Evolutionary conservation across 805 yeast species (phyloP).

Genomic region (Priceomyces haplophilus): DNA sequence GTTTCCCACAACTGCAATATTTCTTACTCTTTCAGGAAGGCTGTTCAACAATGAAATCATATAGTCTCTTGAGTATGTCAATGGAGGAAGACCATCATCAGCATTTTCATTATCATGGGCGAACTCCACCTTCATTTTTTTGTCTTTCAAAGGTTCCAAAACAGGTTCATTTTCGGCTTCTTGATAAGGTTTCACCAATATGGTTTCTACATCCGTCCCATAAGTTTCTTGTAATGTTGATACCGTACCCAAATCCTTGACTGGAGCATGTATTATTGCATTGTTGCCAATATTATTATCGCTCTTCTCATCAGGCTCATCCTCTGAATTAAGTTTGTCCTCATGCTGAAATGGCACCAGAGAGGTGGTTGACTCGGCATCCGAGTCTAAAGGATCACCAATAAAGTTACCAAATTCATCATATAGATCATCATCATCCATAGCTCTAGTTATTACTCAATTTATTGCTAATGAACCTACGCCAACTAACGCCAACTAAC

Average conservation of each 20-base stretch:
- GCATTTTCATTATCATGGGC: constrained; percentile 8
- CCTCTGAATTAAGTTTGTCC: constrained; percentile 3
- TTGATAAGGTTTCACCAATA: constrained; percentile 46
- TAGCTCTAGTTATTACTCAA: constrained; percentile 13
- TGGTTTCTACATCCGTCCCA: constrained; percentile 58
- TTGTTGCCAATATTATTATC: constrained; percentile 13
- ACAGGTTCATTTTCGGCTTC: constrained; percentile 52
- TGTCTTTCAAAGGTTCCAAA: constrained; percentile 48
- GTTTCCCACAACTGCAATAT: constrained; percentile 76
- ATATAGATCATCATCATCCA: constrained; percentile 63
- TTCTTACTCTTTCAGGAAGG: constrained; percentile 65
- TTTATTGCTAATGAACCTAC: not conserved
- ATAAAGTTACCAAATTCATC: constrained; percentile 80
- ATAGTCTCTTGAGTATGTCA: constrained; percentile 61
- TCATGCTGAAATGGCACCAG: constrained; percentile 14
- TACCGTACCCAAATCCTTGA: constrained; percentile 8
- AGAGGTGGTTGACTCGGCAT: constrained; percentile 31
- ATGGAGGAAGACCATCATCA: constrained; percentile 48
- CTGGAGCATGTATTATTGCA: constrained; percentile 8
- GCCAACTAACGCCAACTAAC: too few species aligned
- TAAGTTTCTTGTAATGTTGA: constrained; percentile 6
- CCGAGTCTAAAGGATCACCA: constrained; percentile 50
- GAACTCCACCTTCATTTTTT: constrained; percentile 43
- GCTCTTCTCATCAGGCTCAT: constrained; percentile 2
- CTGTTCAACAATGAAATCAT: constrained; percentile 44